Evolutionary conservation across 176 grass and related monocot species (phyloP).

Genomic region (Microstegium vimineum): DNA sequence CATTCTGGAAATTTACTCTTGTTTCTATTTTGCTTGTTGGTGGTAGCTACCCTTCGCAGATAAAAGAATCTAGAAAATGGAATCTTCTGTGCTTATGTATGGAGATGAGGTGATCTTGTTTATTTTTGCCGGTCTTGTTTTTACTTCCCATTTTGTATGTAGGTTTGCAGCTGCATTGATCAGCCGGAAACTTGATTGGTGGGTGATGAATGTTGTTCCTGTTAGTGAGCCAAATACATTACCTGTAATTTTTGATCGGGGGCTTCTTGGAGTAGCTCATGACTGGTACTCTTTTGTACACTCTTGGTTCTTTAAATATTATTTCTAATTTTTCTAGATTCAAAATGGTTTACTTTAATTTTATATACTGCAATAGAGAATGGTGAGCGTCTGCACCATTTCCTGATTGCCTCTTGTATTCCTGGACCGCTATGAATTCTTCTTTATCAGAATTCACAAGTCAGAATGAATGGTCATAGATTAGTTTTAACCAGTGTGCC

Average conservation of each 20-base stretch:
- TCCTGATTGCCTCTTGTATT: background rate
- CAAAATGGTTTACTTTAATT: constrained; percentile 4
- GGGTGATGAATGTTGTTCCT: constrained; percentile 99
- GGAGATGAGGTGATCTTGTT: background rate
- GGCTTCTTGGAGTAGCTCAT: constrained; percentile 90
- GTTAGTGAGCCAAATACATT: constrained; percentile 72
- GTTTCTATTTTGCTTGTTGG: background rate
- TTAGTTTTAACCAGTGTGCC: background rate
- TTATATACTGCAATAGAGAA: background rate
- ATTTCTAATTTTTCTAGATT: background rate
- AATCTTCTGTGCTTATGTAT: constrained; percentile 11
- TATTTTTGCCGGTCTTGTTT: constrained; percentile 1
- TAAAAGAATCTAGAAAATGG: constrained; percentile 1
- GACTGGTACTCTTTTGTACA: constrained; percentile 66
- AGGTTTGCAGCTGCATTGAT: constrained; percentile 86
- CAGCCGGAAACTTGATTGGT: constrained; percentile 63
- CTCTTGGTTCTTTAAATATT: constrained; percentile 3
- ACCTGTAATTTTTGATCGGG: constrained; percentile 88
- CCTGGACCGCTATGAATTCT: background rate
- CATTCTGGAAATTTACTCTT: background rate
- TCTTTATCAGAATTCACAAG: background rate
- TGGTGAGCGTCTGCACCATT: background rate
- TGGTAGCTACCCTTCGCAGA: background rate
- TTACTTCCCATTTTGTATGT: constrained; percentile 9
- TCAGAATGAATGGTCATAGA: background rate